Evolutionary conservation across 805 yeast species (phyloP).

Genomic region (Barnettozyma populi): DNA sequence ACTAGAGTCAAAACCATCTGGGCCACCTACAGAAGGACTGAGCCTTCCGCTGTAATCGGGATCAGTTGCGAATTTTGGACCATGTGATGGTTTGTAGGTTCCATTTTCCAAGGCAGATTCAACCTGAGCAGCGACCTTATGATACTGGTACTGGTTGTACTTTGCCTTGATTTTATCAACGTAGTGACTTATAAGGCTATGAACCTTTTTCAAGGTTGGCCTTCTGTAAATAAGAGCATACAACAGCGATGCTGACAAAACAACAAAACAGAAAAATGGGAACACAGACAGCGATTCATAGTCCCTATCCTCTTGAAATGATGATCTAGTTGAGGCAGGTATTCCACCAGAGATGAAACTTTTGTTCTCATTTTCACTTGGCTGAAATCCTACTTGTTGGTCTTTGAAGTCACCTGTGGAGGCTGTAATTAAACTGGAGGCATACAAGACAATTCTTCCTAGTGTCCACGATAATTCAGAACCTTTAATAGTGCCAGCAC

Average conservation of each 20-base stretch:
- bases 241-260: slow-evolving; percentile 4
- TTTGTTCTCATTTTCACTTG: slow-evolving; percentile 22
- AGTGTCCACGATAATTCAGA: slow-evolving; percentile 92
- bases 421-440: slow-evolving; percentile 45
- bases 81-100: neutral
- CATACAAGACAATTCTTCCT: slow-evolving; percentile 80
- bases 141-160: slow-evolving; percentile 18
- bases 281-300: slow-evolving; percentile 2
- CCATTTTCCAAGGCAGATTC: slow-evolving; percentile 23
- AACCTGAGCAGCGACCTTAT: slow-evolving; percentile 15
- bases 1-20: slow-evolving; percentile 10
- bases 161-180: slow-evolving; percentile 13
- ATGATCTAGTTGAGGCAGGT: neutral
- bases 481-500: slow-evolving; percentile 76
- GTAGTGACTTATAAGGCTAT: slow-evolving; percentile 11
- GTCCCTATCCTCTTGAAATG: slow-evolving; percentile 3
- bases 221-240: slow-evolving; percentile 13
- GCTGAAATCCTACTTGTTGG: slow-evolving; percentile 20
- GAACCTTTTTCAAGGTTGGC: slow-evolving; percentile 11
- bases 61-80: slow-evolving; percentile 1
- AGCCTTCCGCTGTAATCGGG: slow-evolving; percentile 17
- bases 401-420: neutral
- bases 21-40: slow-evolving; percentile 17
- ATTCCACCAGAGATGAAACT: slow-evolving; percentile 20
- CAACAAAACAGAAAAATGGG: slow-evolving; percentile 7